Base-by-base conservation (phyloP, 306 rosid genomes). In the Elaeagnus macrophylla region DNA sequence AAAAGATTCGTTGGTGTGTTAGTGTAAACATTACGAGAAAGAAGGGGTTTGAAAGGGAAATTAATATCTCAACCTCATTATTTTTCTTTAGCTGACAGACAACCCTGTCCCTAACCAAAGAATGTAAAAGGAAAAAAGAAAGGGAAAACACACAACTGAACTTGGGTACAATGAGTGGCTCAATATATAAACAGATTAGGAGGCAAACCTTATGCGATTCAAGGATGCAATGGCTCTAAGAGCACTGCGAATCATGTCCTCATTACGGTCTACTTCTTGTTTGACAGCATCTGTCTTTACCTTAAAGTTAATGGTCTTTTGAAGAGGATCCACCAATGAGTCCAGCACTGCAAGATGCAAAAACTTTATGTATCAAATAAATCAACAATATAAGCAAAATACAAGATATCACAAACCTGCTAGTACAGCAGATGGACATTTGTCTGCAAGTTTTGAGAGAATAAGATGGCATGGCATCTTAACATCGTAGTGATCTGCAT, bases 381-480 rank as follows among this genome's bases (percentile, higher is more conserved):
- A 58, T 53, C 56, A 51, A 38, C 39, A 42, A 51, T 38, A 39
- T 9, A 15, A 54, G 48, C 40, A 44, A 6, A 20, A 20, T 0
- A 14, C 48, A 56, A 25, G 48, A 59, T 42, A 54, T 60, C 68
- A 79, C 79, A 32, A 64, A 88, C 99, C 99, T 56, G 96, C 99
- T 53, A 88, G 69, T 39, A 88, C 95, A 43, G 99, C 95, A 63
- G 96, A 82, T 32, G 99, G 96, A 57, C 99, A 93, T 69, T 93
- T 93, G 47, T 93, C 99, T 0, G 96, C 94, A 35, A 93, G 86
- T 73, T 88, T 93, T 18, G 99, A 84, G 58, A 93, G 96, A 61
- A 93, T 93, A 62, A 93, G 88, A 72, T 93, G 99, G 75, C 99
- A 93, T 60, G 99, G 96, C 99, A 93, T 93, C 77, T 93, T 93